Evolutionary conservation across 345 rosid species (phyloP).

Genomic region (Kernera saxatilis): DNA sequence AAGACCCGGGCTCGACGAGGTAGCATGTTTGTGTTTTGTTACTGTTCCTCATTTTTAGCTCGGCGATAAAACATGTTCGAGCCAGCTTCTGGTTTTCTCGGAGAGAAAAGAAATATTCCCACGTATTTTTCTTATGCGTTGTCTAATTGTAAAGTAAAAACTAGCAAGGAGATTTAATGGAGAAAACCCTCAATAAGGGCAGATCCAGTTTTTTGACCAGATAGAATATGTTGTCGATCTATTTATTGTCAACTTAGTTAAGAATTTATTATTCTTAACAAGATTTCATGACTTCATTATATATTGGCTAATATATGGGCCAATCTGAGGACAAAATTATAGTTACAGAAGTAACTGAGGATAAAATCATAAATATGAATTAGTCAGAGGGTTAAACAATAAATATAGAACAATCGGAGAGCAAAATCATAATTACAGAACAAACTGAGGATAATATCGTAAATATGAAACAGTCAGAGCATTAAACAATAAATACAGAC

Average conservation of each 20-base stretch:
- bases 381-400: no score
- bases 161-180: not conserved
- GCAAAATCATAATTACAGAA: not conserved
- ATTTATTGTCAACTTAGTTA: no score
- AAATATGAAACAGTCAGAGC: no score
- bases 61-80: no score
- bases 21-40: no score
- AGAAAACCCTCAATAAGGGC: not conserved
- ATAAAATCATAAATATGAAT: not conserved
- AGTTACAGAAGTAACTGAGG: not conserved
- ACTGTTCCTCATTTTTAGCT: no score
- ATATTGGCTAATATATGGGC: not conserved
- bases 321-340: not conserved
- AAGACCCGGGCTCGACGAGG: no score
- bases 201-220: not conserved
- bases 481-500: no score
- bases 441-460: not conserved
- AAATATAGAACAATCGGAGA: not conserved
- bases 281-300: no score
- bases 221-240: no score
- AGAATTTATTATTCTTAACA: no score
- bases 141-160: not conserved
- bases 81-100: no score
- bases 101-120: not conserved
- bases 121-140: not conserved